phyloP scores from a whole-genome alignment of 2,329 filamentous ascomycete species.

The Phyllosticta paracitricarpa region DNA sequence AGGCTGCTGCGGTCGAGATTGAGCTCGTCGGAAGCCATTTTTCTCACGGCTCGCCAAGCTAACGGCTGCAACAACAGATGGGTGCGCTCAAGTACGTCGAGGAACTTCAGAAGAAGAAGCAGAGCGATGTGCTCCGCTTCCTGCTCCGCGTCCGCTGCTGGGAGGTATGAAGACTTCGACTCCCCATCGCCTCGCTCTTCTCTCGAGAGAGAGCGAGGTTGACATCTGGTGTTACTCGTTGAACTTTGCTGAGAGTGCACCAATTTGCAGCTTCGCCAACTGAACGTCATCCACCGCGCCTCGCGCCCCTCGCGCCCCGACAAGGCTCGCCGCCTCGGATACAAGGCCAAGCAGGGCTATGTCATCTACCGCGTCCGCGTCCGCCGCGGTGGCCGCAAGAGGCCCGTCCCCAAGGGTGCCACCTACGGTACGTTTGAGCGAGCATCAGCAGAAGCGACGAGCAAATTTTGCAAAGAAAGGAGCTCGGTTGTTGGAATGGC shows the following conservation, averaged over 20 bases:
- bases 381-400: constrained; percentile 97
- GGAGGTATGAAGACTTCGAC: constrained; percentile 58
- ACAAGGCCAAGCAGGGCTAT: constrained; percentile 99
- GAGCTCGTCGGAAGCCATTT: neutral
- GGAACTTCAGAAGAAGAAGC: constrained; percentile 99
- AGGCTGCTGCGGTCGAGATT: neutral
- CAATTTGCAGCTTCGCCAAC: constrained; percentile 96
- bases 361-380: constrained; percentile 99
- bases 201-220: constrained; percentile 4
- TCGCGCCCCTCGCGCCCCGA: constrained; percentile 96
- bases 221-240: constrained; percentile 70
- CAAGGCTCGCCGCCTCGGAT: constrained; percentile 99
- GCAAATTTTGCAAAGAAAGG: neutral
- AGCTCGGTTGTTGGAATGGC: neutral
- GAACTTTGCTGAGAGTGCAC: constrained; percentile 99
- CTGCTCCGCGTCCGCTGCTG: constrained; percentile 92
- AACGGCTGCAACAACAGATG: constrained; percentile 50
- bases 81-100: constrained; percentile 99
- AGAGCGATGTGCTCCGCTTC: constrained; percentile 99
- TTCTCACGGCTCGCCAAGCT: neutral
- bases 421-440: constrained; percentile 65
- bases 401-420: constrained; percentile 92
- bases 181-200: constrained; percentile 17
- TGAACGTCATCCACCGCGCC: constrained; percentile 99
- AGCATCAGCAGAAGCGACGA: neutral